These are phyloP conservation scores for Scorias spongiosa DNA, from an alignment of 2,329 filamentous ascomycete genomes.

Conservation along the genomic window DNA sequence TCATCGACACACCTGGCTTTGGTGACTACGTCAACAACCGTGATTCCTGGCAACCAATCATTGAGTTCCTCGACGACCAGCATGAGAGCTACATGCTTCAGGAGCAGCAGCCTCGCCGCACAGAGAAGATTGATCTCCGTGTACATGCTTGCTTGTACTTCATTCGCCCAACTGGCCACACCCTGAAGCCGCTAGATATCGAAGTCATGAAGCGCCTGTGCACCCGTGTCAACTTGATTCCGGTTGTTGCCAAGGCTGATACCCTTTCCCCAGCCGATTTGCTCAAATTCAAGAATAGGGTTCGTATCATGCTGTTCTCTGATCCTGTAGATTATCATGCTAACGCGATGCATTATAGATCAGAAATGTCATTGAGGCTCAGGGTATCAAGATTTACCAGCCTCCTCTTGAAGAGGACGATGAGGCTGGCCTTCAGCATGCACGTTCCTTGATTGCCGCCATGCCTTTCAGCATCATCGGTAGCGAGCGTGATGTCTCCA, in stretches of 20 bases:
- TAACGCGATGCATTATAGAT: conserved; percentile 42
- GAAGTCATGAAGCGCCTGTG: conserved; percentile 99
- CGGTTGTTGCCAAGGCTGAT: conserved; percentile 96
- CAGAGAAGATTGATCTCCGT: conserved; percentile 98
- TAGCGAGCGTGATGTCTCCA: conserved; percentile 98
- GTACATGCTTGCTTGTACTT: conserved; percentile 98
- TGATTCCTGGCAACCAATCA: conserved; percentile 99
- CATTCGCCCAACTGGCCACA: conserved; percentile 96
- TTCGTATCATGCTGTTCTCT: conserved; percentile 31
- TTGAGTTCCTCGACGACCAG: conserved; percentile 99
- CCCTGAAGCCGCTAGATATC: conserved; percentile 94
- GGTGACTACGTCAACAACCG: conserved; percentile 99
- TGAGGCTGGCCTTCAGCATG: conserved; percentile 87
- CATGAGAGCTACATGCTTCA: conserved; percentile 99
- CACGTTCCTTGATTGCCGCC: conserved; percentile 82
- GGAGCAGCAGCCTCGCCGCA: conserved; percentile 95
- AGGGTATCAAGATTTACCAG: conserved; percentile 99
- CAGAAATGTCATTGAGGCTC: conserved; percentile 85
- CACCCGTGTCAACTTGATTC: conserved; percentile 95
- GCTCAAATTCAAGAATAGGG: conserved; percentile 85
- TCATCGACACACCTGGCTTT: conserved; percentile 97
- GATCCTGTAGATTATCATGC: background rate
- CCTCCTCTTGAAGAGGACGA: conserved; percentile 97
- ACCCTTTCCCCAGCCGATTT: conserved; percentile 88
- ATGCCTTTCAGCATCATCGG: conserved; percentile 99